Evolutionary conservation across 495 filamentous ascomycete species (phyloP).

Genomic region (Cercophora samala): DNA sequence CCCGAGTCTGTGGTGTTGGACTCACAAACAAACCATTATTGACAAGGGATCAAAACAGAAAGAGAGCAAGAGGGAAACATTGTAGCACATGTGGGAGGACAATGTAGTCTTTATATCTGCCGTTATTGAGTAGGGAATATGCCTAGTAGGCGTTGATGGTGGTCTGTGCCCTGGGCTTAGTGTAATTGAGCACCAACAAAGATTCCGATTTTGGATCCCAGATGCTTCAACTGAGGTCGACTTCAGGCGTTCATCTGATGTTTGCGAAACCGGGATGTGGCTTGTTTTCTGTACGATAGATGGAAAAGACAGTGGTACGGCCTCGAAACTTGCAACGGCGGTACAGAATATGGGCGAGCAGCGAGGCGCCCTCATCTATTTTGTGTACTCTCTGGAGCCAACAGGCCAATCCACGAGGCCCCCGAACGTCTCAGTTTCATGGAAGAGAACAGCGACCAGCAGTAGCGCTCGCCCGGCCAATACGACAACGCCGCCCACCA

Average conservation of each 20-base stretch:
- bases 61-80: not conserved
- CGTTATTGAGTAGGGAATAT: not conserved
- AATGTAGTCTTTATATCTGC: not conserved
- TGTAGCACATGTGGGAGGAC: not conserved
- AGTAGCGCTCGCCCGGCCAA: slow-evolving; percentile 11
- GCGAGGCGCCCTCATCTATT: not conserved
- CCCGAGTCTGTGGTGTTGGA: not conserved
- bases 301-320: not conserved
- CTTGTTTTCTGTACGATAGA: not conserved
- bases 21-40: not conserved
- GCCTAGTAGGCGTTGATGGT: not conserved
- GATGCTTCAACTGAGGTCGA: not conserved
- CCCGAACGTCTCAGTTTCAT: slow-evolving; percentile 1
- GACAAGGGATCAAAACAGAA: not conserved
- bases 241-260: not conserved
- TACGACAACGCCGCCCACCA: slow-evolving; percentile 1
- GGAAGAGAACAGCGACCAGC: slow-evolving; percentile 2
- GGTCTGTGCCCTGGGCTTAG: not conserved
- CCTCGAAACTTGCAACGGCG: not conserved
- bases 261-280: not conserved
- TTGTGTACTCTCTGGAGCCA: not conserved
- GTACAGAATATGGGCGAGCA: not conserved
- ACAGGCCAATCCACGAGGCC: slow-evolving; percentile 1
- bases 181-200: not conserved
- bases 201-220: not conserved